phyloP scores from a whole-genome alignment of 306 rosid species.

The Cyamopsis tetragonoloba region DNA sequence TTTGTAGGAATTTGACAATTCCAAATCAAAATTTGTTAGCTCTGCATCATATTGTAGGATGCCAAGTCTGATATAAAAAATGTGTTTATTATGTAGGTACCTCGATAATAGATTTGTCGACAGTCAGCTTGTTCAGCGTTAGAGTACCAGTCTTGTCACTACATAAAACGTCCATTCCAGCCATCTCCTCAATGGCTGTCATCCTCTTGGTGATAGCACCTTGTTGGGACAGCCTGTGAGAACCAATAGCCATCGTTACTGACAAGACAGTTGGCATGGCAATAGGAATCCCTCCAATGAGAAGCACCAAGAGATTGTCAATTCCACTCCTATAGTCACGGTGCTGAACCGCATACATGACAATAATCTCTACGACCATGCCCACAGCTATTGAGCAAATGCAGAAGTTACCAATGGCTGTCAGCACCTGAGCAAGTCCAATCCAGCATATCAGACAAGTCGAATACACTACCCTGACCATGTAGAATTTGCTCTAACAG shows the following conservation, averaged over 20 bases:
- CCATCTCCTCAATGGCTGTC: conserved; percentile 91
- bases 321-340: conserved; percentile 68
- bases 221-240: conserved; percentile 69
- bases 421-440: conserved; percentile 53
- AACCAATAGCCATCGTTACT: conserved; percentile 91
- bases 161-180: conserved; percentile 86
- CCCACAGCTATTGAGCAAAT: conserved; percentile 79
- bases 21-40: neutral
- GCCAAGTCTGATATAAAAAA: neutral
- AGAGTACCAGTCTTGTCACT: conserved; percentile 84
- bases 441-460: conserved; percentile 6
- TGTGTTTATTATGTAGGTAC: conserved; percentile 16
- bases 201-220: conserved; percentile 90
- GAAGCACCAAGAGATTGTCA: conserved; percentile 81
- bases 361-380: conserved; percentile 54
- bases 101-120: conserved; percentile 64
- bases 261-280: conserved; percentile 88
- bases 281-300: conserved; percentile 82
- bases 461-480: neutral
- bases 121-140: conserved; percentile 76
- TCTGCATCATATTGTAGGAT: neutral
- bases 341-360: conserved; percentile 69
- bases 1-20: neutral
- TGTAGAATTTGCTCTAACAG: neutral
- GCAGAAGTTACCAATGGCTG: conserved; percentile 83